Conservation (phyloP, 2,329 filamentous ascomycete genomes). For the Atkinsonella hypoxylon region DNA sequence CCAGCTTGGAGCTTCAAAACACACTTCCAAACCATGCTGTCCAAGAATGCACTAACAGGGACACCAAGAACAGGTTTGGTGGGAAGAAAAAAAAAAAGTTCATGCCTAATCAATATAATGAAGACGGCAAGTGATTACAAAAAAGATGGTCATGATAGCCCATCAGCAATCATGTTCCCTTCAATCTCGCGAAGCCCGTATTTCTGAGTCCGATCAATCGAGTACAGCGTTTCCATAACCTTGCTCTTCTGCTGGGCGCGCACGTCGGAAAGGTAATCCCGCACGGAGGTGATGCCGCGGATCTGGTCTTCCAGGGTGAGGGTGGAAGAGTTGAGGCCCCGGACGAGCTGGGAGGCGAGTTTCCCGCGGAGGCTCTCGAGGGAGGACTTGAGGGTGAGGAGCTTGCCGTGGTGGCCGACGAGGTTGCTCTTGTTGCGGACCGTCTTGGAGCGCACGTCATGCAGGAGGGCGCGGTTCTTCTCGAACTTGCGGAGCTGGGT, state of each 20-base stretch:
- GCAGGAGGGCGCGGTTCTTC: conserved; percentile 71
- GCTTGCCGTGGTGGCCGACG: conserved; percentile 73
- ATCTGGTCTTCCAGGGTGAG: conserved; percentile 79
- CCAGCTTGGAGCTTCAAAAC: not conserved
- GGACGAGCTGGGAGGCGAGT: conserved; percentile 72
- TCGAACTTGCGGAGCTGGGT: conserved; percentile 78
- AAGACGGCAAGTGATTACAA: too few relatives aligned
- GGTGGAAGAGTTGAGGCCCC: conserved; percentile 54
- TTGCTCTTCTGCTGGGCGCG: conserved; percentile 72
- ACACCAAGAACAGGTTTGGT: not conserved
- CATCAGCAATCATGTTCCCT: conserved; percentile 11
- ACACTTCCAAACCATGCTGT: not conserved
- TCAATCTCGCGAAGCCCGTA: conserved; percentile 16
- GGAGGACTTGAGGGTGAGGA: conserved; percentile 74
- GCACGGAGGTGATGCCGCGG: conserved; percentile 65
- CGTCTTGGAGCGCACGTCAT: conserved; percentile 68
- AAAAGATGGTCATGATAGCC: not conserved
- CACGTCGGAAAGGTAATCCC: conserved; percentile 63
- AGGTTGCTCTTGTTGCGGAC: conserved; percentile 79
- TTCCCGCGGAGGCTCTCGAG: conserved; percentile 76
- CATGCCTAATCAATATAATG: too few relatives aligned
- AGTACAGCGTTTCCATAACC: conserved; percentile 59
- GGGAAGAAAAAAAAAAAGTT: not conserved
- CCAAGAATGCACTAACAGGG: not conserved
- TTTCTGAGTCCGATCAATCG: conserved; percentile 8